These are phyloP conservation scores for Sporobolomyces pararoseus DNA, from an alignment of 768 basidiomycete species.

Conservation along the genomic window DNA sequence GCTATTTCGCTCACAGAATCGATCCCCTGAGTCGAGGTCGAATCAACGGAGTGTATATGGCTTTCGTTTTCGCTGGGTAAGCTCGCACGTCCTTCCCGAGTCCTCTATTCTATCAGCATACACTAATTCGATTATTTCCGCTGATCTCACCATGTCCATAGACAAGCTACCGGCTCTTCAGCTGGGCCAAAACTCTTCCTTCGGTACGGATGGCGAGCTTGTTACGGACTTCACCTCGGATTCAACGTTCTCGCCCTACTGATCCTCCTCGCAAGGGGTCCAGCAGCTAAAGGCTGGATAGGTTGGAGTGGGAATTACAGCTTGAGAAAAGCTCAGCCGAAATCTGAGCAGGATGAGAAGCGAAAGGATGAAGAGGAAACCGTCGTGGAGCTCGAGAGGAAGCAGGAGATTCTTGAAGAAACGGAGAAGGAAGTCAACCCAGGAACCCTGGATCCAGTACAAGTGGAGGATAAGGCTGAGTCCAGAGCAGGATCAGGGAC, in stretches of 20 bases:
- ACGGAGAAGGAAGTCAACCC: not conserved
- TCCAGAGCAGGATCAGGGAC: too few species aligned
- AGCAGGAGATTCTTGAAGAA: not conserved
- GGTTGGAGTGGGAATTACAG: slow-evolving; percentile 30
- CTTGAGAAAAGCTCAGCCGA: slow-evolving; percentile 3
- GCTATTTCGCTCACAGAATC: slow-evolving; percentile 32
- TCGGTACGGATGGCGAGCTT: slow-evolving; percentile 8
- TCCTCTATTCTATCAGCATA: too few species aligned
- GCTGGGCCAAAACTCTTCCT: slow-evolving; percentile 27
- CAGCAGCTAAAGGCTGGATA: slow-evolving; percentile 15
- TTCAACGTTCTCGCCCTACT: not conserved
- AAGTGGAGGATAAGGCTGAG: too few species aligned
- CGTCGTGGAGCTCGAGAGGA: slow-evolving; percentile 8
- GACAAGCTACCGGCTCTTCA: slow-evolving; percentile 19
- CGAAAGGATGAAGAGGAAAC: not conserved
- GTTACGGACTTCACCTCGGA: not conserved
- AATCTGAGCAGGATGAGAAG: too few species aligned
- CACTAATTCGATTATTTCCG: too few species aligned
- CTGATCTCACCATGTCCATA: too few species aligned
- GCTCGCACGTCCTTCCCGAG: too few species aligned
- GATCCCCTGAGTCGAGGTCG: slow-evolving; percentile 60
- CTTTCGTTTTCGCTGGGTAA: slow-evolving; percentile 17
- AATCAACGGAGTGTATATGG: slow-evolving; percentile 69
- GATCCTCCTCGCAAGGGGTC: slow-evolving; percentile 10
- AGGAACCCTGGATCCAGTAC: too few species aligned